Conservation (phyloP, 495 filamentous ascomycete species). For the Tuber indicum region DNA sequence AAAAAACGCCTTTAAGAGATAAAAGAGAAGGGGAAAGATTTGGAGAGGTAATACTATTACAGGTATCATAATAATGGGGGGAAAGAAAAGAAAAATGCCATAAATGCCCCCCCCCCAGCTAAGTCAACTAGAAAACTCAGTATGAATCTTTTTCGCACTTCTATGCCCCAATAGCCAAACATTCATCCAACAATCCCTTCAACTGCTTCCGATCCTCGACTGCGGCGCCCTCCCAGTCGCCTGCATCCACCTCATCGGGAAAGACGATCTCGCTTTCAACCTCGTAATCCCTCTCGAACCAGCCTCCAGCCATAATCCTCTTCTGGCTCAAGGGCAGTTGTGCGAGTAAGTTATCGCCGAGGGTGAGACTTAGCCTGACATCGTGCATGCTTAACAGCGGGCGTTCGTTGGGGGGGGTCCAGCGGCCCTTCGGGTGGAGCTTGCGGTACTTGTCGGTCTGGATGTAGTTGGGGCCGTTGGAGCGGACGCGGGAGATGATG, state of each 20-base stretch:
- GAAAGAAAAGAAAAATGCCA: background rate
- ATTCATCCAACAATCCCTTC: slow-evolving; percentile 60
- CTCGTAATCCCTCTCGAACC: slow-evolving; percentile 58
- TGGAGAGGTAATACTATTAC: background rate
- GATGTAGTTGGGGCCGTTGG: slow-evolving; percentile 72
- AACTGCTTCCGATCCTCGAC: slow-evolving; percentile 57
- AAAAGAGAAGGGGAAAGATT: background rate
- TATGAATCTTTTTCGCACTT: background rate
- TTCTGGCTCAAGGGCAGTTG: slow-evolving; percentile 70
- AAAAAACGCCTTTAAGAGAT: slow-evolving; percentile 4
- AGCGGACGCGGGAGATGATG: slow-evolving; percentile 69
- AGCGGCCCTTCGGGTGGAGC: slow-evolving; percentile 62
- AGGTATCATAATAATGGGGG: background rate
- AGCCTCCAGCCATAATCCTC: slow-evolving; percentile 62
- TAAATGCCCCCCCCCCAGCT: background rate
- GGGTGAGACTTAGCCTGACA: slow-evolving; percentile 63
- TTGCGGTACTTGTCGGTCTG: slow-evolving; percentile 72
- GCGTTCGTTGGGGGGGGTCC: slow-evolving; percentile 53
- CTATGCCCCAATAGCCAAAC: slow-evolving; percentile 33
- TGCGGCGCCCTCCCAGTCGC: slow-evolving; percentile 67
- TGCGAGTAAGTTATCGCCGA: slow-evolving; percentile 65
- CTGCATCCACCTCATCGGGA: slow-evolving; percentile 59
- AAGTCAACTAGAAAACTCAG: background rate
- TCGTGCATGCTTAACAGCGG: slow-evolving; percentile 70
- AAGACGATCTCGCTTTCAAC: slow-evolving; percentile 43